Evolutionary conservation across 352 stramenopile genomes (phyloP), one percentile per base, ranked within the genome.

Genomic region (Phytopythium montanum): DNA sequence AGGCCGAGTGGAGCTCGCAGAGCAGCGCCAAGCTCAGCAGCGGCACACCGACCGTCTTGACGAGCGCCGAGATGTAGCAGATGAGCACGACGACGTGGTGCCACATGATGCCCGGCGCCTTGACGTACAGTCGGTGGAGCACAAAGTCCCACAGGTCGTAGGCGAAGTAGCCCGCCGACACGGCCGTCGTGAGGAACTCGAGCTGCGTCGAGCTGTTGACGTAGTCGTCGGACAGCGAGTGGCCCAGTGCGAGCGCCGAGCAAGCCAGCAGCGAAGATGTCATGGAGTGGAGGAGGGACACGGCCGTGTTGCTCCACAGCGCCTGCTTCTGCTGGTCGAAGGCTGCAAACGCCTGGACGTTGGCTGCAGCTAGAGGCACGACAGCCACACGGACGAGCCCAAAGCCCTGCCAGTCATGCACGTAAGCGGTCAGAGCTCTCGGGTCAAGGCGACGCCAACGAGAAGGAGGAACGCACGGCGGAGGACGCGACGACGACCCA

Each of bases 61-160:
- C 77, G 12, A 92, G 68, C 33, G 83, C 83, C 9, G 83, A 83
- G 60, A 85, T 87, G 67, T 92, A 90, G 69, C 83, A 92, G 56
- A 88, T 78, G 46, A 92, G 74, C 64, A 92, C 82, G 18, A 90
- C 77, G 39, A 87, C 79, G 66, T 92, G 83, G 59, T 92, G 83
- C 29, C 79, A 55, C 28, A 92, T 69, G 57, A 92, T 88, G 28
- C 74, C 75, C 10, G 80, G 79, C 0, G 80, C 69, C 61, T 90
- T 90, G 66, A 87, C 69, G 61, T 92, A 90, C 38, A 92, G 62
- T 0, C 77, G 66, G 42, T 92, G 78, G 28, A 90, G 68, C 66
- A 89, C 62, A 41, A 82, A 92, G 62, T 92, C 83, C 76, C 79
- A 88, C 52, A 90, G 75, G 51, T 92, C 83, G 55, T 92, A 90